phyloP scores from a whole-genome alignment of 345 rosid genomes.

The Raphanus sativus region DNA sequence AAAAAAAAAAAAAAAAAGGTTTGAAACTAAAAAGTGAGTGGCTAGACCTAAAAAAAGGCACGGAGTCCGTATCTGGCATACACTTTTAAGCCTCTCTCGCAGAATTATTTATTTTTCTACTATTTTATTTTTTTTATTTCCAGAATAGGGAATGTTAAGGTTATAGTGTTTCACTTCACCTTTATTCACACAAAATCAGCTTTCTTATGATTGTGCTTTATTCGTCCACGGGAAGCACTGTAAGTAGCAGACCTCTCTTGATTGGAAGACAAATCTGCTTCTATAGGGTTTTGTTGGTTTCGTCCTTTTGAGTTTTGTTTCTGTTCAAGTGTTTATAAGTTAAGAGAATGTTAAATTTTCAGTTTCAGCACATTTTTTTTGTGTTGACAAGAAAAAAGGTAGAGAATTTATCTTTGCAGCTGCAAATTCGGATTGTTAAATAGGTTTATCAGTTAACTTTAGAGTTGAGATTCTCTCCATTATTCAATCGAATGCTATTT shows the following conservation, averaged over 20 bases:
- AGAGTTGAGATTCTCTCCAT: slow-evolving; percentile 28
- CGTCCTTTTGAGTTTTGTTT: background rate
- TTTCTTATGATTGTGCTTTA: slow-evolving; percentile 16
- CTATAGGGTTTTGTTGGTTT: background rate
- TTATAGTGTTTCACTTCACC: slow-evolving; percentile 28
- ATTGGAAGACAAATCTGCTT: background rate
- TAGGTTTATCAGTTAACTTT: slow-evolving; percentile 2
- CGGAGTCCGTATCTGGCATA: slow-evolving; percentile 18
- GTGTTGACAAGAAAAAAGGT: background rate
- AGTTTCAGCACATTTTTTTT: background rate
- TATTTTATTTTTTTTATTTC: slow-evolving; percentile 12
- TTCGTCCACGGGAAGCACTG: slow-evolving; percentile 23
- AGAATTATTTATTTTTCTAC: background rate
- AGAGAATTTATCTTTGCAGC: background rate
- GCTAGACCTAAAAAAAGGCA: background rate
- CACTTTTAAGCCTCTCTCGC: slow-evolving; percentile 12
- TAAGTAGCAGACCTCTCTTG: slow-evolving; percentile 12
- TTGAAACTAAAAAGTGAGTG: slow-evolving; percentile 30
- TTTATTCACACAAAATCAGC: slow-evolving; percentile 17
- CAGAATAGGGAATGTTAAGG: slow-evolving; percentile 38
- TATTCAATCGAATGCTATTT: slow-evolving; percentile 1
- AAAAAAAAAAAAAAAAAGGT: too few species aligned
- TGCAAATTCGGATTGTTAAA: slow-evolving; percentile 2
- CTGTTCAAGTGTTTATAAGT: background rate
- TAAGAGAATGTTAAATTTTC: background rate